Conservation (phyloP, 1,139 yeast genomes). For the Protomyces pachydermus region DNA sequence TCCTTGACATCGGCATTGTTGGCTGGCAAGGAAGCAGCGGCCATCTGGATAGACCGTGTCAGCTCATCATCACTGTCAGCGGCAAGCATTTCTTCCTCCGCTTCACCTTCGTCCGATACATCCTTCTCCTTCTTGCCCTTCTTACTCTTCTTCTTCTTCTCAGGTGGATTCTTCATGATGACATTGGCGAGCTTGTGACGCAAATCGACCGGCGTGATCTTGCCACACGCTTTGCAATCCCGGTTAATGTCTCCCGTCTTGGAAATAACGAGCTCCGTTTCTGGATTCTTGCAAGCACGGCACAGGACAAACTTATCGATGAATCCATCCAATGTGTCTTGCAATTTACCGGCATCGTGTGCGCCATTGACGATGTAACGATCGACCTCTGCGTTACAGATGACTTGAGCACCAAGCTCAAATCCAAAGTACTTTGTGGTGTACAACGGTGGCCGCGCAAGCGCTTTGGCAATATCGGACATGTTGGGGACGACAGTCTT, state of each 20-base stretch:
- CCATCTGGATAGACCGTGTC: conserved; percentile 76
- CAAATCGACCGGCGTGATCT: conserved; percentile 74
- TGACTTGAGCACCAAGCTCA: conserved; percentile 95
- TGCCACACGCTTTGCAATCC: conserved; percentile 99
- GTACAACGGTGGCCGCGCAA: conserved; percentile 82
- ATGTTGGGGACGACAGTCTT: conserved; percentile 90
- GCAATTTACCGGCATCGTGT: conserved; percentile 84
- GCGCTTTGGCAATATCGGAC: conserved; percentile 88
- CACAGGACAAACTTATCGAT: conserved; percentile 89
- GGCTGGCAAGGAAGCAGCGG: conserved; percentile 63
- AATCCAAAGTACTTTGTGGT: conserved; percentile 91
- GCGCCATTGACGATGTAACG: conserved; percentile 92
- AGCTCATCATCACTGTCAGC: conserved; percentile 58
- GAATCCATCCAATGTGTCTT: conserved; percentile 90
- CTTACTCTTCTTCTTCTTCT: conserved; percentile 44
- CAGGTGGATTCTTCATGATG: conserved; percentile 89
- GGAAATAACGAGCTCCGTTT: conserved; percentile 74
- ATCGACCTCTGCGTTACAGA: conserved; percentile 71
- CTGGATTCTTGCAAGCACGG: conserved; percentile 95
- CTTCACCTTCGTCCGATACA: conserved; percentile 39
- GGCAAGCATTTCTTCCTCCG: conserved; percentile 37
- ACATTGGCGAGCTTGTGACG: conserved; percentile 81
- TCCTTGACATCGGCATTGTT: conserved; percentile 60
- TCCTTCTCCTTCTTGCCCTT: conserved; percentile 43
- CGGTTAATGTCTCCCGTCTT: conserved; percentile 71